phyloP scores from a whole-genome alignment of 2,329 filamentous ascomycete genomes.

The Penicillium sp. region DNA sequence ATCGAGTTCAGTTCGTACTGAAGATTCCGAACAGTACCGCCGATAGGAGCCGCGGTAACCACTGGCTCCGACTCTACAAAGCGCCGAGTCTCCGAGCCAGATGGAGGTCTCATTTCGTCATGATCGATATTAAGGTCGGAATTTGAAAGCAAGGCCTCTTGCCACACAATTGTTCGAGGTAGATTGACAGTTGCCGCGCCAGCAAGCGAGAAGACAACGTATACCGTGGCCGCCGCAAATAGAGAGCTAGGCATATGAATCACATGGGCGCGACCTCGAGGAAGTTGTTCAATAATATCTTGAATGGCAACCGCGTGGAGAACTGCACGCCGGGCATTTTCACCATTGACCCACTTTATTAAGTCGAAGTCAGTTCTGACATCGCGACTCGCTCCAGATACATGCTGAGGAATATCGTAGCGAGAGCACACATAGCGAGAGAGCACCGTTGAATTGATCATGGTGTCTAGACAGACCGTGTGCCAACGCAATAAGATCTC shows the following conservation, averaged over 20 bases:
- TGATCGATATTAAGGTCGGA: slow-evolving; percentile 34
- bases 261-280: slow-evolving; percentile 49
- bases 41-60: slow-evolving; percentile 22
- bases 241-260: slow-evolving; percentile 52
- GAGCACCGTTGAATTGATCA: slow-evolving; percentile 46
- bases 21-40: slow-evolving; percentile 42
- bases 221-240: slow-evolving; percentile 50
- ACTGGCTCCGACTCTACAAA: slow-evolving; percentile 40
- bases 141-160: slow-evolving; percentile 40
- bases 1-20: slow-evolving; percentile 54
- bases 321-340: slow-evolving; percentile 46
- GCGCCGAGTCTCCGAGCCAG: slow-evolving; percentile 42
- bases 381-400: slow-evolving; percentile 38
- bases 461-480: slow-evolving; percentile 49
- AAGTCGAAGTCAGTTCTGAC: slow-evolving; percentile 41
- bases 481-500: slow-evolving; percentile 52
- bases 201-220: slow-evolving; percentile 46
- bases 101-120: slow-evolving; percentile 25
- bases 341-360: slow-evolving; percentile 42
- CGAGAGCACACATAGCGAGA: slow-evolving; percentile 45
- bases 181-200: slow-evolving; percentile 44
- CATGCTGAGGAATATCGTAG: slow-evolving; percentile 45
- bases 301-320: slow-evolving; percentile 52
- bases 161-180: slow-evolving; percentile 48
- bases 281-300: slow-evolving; percentile 51